phyloP scores from a whole-genome alignment of 2,329 filamentous ascomycete genomes.

The Rutstroemia sp. region DNA sequence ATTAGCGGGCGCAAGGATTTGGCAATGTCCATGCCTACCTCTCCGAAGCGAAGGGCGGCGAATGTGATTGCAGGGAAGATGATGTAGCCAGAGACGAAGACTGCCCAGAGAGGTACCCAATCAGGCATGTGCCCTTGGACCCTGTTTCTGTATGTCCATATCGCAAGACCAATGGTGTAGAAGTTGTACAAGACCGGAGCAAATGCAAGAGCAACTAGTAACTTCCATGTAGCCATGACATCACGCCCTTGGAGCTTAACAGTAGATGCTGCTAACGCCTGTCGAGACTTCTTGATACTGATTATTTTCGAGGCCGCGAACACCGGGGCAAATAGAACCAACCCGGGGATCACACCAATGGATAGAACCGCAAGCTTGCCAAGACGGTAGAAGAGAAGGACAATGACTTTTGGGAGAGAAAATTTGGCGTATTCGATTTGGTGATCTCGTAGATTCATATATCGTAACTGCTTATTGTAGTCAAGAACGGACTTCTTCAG shows the following conservation, averaged over 20 bases:
- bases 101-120: slow-evolving; percentile 71
- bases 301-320: slow-evolving; percentile 79
- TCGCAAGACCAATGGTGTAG: slow-evolving; percentile 67
- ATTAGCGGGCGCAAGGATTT: slow-evolving; percentile 88
- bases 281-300: slow-evolving; percentile 62
- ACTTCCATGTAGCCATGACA: slow-evolving; percentile 89
- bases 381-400: slow-evolving; percentile 73
- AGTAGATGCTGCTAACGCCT: slow-evolving; percentile 75
- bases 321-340: slow-evolving; percentile 79
- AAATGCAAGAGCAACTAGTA: slow-evolving; percentile 72
- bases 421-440: slow-evolving; percentile 35
- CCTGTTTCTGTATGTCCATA: slow-evolving; percentile 74
- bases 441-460: slow-evolving; percentile 14
- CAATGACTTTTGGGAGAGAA: slow-evolving; percentile 48
- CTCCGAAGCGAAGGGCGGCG: slow-evolving; percentile 86
- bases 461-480: slow-evolving; percentile 56
- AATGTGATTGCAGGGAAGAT: slow-evolving; percentile 87
- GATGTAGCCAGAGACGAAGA: slow-evolving; percentile 67
- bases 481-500: slow-evolving; percentile 12
- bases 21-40: slow-evolving; percentile 97
- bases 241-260: slow-evolving; percentile 85
- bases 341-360: slow-evolving; percentile 75
- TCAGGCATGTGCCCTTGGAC: slow-evolving; percentile 74
- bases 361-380: slow-evolving; percentile 69
- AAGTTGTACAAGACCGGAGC: slow-evolving; percentile 76